Conservation (phyloP, 2,329 filamentous ascomycete species). For the Cadophora sp. region DNA sequence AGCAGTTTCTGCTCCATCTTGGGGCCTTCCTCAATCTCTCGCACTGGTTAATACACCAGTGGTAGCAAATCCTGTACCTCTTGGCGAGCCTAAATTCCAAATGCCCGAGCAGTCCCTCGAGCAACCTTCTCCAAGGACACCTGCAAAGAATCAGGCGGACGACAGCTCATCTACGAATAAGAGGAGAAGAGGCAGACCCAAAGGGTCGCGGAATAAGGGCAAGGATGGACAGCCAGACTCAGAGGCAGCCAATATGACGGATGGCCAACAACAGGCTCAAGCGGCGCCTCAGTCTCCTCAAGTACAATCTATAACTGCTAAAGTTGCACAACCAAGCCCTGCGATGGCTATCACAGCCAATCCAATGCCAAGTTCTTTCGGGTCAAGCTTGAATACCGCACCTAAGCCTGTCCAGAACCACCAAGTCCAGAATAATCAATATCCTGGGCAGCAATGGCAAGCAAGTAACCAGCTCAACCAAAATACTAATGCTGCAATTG, state of each 20-base stretch:
- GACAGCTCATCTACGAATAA: constrained; percentile 38
- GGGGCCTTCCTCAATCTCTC: constrained; percentile 41
- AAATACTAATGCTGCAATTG: constrained; percentile 16
- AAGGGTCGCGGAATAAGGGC: constrained; percentile 57
- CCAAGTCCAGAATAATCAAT: constrained; percentile 31
- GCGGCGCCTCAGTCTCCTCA: constrained; percentile 32
- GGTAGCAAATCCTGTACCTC: constrained; percentile 27
- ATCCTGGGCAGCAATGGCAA: constrained; percentile 38
- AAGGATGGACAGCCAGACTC: constrained; percentile 34
- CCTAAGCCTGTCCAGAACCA: constrained; percentile 25
- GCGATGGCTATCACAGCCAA: constrained; percentile 4
- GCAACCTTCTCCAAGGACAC: constrained; percentile 33
- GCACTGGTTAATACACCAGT: constrained; percentile 38
- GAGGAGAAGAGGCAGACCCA: constrained; percentile 52
- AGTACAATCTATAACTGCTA: constrained; percentile 24
- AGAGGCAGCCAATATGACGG: constrained; percentile 22
- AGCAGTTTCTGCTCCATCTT: constrained; percentile 40
- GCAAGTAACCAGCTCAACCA: constrained; percentile 29
- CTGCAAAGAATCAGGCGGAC: constrained; percentile 27
- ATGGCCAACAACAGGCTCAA: constrained; percentile 29
- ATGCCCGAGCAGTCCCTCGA: constrained; percentile 26
- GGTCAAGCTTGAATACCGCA: constrained; percentile 19
- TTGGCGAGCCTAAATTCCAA: constrained; percentile 7
- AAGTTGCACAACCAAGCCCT: constrained; percentile 24
- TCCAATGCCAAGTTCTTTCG: background rate